Conservation (phyloP, 73 alveolate genomes). For the Vitrella brassicaformis region DNA sequence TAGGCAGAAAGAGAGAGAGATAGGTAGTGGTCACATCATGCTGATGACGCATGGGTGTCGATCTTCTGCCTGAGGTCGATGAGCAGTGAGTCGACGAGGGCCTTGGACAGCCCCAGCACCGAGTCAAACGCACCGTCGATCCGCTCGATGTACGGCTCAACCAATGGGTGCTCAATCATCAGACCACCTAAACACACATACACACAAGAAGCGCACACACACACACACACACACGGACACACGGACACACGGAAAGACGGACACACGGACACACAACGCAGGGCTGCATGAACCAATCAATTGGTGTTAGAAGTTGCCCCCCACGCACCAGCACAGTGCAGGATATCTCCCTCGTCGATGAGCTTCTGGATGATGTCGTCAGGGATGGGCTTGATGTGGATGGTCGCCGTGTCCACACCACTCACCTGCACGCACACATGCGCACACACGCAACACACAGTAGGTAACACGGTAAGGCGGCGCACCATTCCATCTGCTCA, state of each 20-base stretch:
- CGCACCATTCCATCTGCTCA: not conserved
- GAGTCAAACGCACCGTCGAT: not conserved
- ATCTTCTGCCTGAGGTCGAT: too few relatives aligned
- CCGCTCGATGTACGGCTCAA: not conserved
- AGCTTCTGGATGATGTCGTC: not conserved
- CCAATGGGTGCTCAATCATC: not conserved
- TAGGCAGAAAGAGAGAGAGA: too few relatives aligned
- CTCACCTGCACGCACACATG: not conserved
- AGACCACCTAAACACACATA: not conserved
- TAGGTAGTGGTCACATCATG: too few relatives aligned
- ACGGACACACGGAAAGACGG: not conserved
- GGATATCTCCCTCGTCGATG: not conserved
- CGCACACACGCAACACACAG: not conserved
- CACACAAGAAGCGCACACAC: not conserved
- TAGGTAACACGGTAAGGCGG: not conserved
- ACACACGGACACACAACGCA: not conserved
- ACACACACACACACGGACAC: not conserved
- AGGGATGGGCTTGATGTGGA: not conserved
- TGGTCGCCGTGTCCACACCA: not conserved
- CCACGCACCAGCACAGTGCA: not conserved
- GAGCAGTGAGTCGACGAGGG: too few relatives aligned
- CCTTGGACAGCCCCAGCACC: not conserved
- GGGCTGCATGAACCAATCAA: not conserved
- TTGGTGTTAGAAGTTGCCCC: too few relatives aligned
- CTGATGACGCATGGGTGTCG: too few relatives aligned